Evolutionary conservation across 2,329 filamentous ascomycete species (phyloP), one percentile per base, ranked within the genome.

Genomic region (Xylariomycetidae sp.): DNA sequence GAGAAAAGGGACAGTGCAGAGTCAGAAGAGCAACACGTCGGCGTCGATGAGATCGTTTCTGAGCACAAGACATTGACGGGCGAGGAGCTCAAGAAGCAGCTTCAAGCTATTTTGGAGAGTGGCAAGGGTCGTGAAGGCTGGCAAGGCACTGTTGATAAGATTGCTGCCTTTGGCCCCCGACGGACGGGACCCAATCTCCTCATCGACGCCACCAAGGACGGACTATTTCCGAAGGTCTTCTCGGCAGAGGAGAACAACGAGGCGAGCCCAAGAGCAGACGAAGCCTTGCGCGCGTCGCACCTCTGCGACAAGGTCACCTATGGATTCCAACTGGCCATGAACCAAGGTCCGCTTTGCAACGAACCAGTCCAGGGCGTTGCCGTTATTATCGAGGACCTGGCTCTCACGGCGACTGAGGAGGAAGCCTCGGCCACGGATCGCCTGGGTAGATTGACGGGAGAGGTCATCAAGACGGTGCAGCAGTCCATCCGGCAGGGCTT

Each of bases 331-430:
- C 80, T 96, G 12, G 84, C 87, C 24, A 93, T 82, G 1, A 76
- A 79, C 15, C 87, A 94, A 60, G 92, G 92, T 0, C 89, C 92
- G 0, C 74, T 96, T 31, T 96, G 92, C 60, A 76, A 86, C 49
- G 92, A 98, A 57, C 90, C 92, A 0, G 79, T 95, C 29, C 90
- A 95, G 63, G 92, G 92, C 31, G 74, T 95, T 16, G 92, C 89
- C 25, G 85, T 96, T 29, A 84, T 94, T 57, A 68, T 98, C 30
- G 89, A 98, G 59, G 80, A 87, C 29, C 67, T 95, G 19, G 64
- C 68, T 4, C 67, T 93, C 20, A 66, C 76, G 4, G 61, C 68
- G 2, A 72, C 74, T 6, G 68, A 73, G 19, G 59, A 61, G 25
- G 53, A 60, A 13, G 53, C 71, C 12, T 73, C 82, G 2, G 69